Evolutionary conservation across 2,329 filamentous ascomycete genomes (phyloP), one percentile per base, ranked within the genome.

Genomic region (Colletotrichum eleusines): DNA sequence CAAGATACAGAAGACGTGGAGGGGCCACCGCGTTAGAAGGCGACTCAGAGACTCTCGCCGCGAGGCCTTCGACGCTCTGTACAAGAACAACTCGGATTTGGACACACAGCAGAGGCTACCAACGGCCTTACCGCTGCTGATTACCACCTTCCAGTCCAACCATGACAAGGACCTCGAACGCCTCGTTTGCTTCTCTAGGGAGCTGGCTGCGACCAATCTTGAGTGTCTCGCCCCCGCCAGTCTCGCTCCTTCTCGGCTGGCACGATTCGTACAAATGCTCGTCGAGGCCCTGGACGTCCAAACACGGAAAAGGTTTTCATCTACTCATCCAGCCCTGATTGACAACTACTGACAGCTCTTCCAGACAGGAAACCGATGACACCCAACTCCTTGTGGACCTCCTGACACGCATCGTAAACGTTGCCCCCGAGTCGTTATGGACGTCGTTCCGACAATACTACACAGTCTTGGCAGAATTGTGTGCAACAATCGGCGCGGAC

Each of bases 1-100:
- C 74, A 87, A 83, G 60, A 89, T 98, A 74, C 96, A 98, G 80
- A 88, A 89, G 74, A 84, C 88, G 80, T 98, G 95, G 95, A 89
- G 95, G 79, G 94, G 94, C 18, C 88, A 97, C 79, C 86, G 80
- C 67, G 85, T 84, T 69, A 89, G 95, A 75, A 86, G 83, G 71
- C 78, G 80, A 61, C 83, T 93, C 72, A 89, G 89, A 73, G 81
- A 86, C 57, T 76, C 77, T 65, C 90, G 88, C 82, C 87, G 92
- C 73, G 78, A 80, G 61, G 80, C 87, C 50, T 93, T 94, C 82
- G 92, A 95, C 79, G 77, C 82, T 11, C 77, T 88, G 42, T 91
- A 92, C 75, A 76, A 76, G 63, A 74, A 38, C 16, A 61, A 75
- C 72, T 80, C 81, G 65, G 61, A 76, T n/a, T 74, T 76, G 66